A percentile compares a stretch with the other conserved stretches of the same genome.
Evolutionary conservation across 2,329 filamentous ascomycete species (phyloP).

Genomic region (Chalaropsis ovoidea): DNA sequence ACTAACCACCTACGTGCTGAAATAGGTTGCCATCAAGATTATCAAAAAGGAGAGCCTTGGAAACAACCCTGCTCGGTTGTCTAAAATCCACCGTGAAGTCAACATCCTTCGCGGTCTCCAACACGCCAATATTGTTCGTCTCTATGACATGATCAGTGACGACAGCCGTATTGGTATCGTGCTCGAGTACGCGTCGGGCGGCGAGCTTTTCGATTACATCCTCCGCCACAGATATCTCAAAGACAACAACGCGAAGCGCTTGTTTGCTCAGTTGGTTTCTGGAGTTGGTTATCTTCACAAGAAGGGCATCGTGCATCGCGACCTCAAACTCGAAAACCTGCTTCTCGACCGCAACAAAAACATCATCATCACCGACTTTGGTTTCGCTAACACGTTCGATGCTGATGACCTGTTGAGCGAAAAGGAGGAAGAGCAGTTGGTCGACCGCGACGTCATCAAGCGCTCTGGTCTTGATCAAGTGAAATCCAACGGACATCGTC

Average conservation of each 20-base stretch:
- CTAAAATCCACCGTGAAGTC: conserved; percentile 97
- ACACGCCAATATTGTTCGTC: conserved; percentile 90
- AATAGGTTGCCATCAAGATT: conserved; percentile 87
- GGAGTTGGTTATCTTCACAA: conserved; percentile 97
- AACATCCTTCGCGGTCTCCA: conserved; percentile 77
- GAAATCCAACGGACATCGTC: conserved; percentile 62
- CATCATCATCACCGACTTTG: conserved; percentile 99
- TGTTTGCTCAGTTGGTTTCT: conserved; percentile 92
- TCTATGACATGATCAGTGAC: conserved; percentile 98
- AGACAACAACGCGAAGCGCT: conserved; percentile 75
- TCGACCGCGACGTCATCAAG: conserved; percentile 81
- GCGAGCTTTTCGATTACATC: conserved; percentile 97
- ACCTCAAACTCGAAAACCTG: conserved; percentile 92
- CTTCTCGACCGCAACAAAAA: conserved; percentile 92
- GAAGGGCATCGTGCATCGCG: conserved; percentile 95
- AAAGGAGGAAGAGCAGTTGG: conserved; percentile 78
- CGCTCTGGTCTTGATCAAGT: conserved; percentile 72
- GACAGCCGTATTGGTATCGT: conserved; percentile 97
- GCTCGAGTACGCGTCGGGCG: conserved; percentile 93
- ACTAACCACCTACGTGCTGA: not conserved
- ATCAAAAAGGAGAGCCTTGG: conserved; percentile 88
- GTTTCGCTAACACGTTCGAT: conserved; percentile 96
- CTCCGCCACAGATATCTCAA: conserved; percentile 94
- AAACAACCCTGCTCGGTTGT: conserved; percentile 74
- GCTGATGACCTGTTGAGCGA: conserved; percentile 76